phyloP scores from a whole-genome alignment of 2,329 filamentous ascomycete species.

The Sporothrix euskadiensis region DNA sequence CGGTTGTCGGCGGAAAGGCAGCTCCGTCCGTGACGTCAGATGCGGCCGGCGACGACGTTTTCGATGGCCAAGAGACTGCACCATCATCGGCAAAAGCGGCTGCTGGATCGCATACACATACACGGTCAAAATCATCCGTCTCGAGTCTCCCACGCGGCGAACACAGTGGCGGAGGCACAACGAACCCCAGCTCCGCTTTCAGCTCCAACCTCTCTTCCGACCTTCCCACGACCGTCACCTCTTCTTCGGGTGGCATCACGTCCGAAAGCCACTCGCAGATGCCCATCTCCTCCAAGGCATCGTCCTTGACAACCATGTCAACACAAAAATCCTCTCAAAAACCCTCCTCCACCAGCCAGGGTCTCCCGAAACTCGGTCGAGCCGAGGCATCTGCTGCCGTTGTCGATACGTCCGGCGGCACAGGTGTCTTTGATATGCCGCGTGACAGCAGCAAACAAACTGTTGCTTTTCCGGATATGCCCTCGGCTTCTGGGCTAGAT shows the following conservation, averaged over 20 bases:
- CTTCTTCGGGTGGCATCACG: constrained; percentile 42
- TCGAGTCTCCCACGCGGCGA: constrained; percentile 37
- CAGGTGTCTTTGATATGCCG: constrained; percentile 44
- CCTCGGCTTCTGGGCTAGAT: constrained; percentile 46
- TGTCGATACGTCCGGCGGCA: constrained; percentile 47
- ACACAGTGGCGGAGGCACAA: constrained; percentile 28
- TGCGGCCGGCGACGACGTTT: constrained; percentile 41
- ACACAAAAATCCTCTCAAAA: constrained; percentile 48
- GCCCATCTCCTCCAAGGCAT: constrained; percentile 49
- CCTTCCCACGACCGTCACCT: constrained; percentile 41
- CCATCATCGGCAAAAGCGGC: constrained; percentile 46
- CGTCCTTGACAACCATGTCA: constrained; percentile 50
- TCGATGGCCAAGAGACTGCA: constrained; percentile 46
- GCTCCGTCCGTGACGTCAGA: constrained; percentile 29
- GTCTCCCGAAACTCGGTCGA: constrained; percentile 47
- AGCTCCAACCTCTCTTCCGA: constrained; percentile 40
- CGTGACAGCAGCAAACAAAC: constrained; percentile 34
- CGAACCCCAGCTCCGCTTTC: constrained; percentile 40
- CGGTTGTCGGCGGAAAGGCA: constrained; percentile 64
- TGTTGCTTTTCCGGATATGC: constrained; percentile 36
- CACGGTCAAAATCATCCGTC: constrained; percentile 41
- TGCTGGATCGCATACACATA: constrained; percentile 31
- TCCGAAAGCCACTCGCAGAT: constrained; percentile 47
- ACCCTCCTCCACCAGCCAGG: constrained; percentile 43
- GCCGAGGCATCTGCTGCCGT: constrained; percentile 46